These are phyloP conservation scores for Camptophora hylomeconis DNA, from an alignment of 2,329 filamentous ascomycete species.

Conservation along the genomic window DNA sequence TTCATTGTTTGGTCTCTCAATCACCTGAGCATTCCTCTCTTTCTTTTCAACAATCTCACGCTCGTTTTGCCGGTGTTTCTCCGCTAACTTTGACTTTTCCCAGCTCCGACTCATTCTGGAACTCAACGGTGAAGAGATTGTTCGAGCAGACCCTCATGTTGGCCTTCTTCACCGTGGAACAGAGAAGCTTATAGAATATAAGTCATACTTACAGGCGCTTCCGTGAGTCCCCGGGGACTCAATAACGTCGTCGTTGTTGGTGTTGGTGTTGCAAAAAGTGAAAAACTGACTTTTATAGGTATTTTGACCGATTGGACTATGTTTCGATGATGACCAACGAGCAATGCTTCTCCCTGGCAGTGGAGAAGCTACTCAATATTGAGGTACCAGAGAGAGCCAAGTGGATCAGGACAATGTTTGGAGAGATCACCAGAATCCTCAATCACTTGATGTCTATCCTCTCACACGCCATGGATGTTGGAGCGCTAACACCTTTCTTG, in stretches of 20 bases:
- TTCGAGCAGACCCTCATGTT: conserved; percentile 92
- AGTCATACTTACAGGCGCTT: conserved; percentile 94
- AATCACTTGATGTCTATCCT: conserved; percentile 98
- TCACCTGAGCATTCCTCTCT: too few species aligned
- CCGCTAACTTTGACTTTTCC: too few species aligned
- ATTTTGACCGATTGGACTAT: conserved; percentile 98
- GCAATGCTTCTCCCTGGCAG: conserved; percentile 88
- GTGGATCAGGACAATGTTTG: conserved; percentile 92
- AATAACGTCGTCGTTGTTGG: too few species aligned
- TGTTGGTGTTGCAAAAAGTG: too few species aligned
- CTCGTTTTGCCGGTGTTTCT: too few species aligned
- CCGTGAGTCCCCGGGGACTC: too few species aligned
- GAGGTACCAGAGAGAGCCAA: conserved; percentile 93
- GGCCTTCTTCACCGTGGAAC: conserved; percentile 92
- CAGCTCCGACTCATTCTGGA: conserved; percentile 94
- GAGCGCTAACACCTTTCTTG: conserved; percentile 91
- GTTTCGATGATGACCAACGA: conserved; percentile 99
- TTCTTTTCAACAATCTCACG: too few species aligned
- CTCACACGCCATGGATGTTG: conserved; percentile 97
- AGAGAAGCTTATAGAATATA: conserved; percentile 99
- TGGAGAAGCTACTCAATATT: conserved; percentile 95
- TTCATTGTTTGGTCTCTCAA: too few species aligned
- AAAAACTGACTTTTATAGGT: too few species aligned
- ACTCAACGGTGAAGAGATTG: conserved; percentile 92
- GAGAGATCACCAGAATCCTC: conserved; percentile 80